Evolutionary conservation across 2,329 filamentous ascomycete species (phyloP).

Genomic region (Botrytis paeoniae): DNA sequence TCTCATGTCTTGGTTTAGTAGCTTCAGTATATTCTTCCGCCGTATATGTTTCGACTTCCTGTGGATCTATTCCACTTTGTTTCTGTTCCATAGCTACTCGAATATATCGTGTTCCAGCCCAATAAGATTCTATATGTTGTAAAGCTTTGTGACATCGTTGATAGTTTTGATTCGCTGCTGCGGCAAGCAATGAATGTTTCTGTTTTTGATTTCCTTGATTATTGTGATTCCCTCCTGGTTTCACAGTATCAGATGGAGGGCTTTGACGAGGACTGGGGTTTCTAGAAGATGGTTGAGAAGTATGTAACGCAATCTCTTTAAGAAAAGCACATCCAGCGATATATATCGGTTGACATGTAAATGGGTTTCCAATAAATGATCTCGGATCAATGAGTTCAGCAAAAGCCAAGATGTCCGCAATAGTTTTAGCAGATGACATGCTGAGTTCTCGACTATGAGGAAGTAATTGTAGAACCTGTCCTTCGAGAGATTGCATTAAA

Average conservation of each 20-base stretch:
- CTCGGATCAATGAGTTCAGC: slow-evolving; percentile 82
- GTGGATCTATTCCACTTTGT: slow-evolving; percentile 77
- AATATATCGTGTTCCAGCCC: slow-evolving; percentile 85
- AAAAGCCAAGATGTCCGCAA: slow-evolving; percentile 83
- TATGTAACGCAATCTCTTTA: slow-evolving; percentile 73
- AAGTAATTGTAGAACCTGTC: slow-evolving; percentile 66
- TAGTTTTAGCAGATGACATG: slow-evolving; percentile 67
- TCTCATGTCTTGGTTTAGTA: slow-evolving; percentile 52
- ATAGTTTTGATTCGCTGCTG: slow-evolving; percentile 82
- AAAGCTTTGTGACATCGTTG: slow-evolving; percentile 82
- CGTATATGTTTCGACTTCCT: slow-evolving; percentile 52
- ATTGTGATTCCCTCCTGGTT: slow-evolving; percentile 29
- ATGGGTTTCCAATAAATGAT: slow-evolving; percentile 83
- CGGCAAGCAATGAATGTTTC: slow-evolving; percentile 74
- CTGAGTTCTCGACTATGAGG: slow-evolving; percentile 72
- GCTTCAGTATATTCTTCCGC: slow-evolving; percentile 70
- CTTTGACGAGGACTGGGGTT: slow-evolving; percentile 40
- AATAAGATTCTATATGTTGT: slow-evolving; percentile 77
- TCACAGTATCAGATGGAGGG: slow-evolving; percentile 15
- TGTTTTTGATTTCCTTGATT: slow-evolving; percentile 33
- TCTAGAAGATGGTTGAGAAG: slow-evolving; percentile 61
- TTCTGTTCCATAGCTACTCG: slow-evolving; percentile 84
- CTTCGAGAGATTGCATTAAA: slow-evolving; percentile 72
- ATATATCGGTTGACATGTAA: slow-evolving; percentile 87
- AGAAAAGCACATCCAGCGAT: slow-evolving; percentile 87